Evolutionary conservation across 768 basidiomycete genomes (phyloP).

Genomic region (Termitomyces sp.): DNA sequence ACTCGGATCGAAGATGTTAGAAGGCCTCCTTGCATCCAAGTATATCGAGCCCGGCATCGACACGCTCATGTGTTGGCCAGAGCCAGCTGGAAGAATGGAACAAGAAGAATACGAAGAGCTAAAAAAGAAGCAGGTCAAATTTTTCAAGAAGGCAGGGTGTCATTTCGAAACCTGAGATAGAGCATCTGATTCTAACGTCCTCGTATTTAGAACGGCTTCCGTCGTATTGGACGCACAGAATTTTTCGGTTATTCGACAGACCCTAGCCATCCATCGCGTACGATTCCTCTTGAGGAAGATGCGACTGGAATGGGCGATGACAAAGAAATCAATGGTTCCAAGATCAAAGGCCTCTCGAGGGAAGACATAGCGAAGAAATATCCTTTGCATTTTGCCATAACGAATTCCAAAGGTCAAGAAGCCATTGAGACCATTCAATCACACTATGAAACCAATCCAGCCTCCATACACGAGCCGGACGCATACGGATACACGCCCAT

Average conservation of each 20-base stretch:
- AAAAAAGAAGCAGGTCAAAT: background rate
- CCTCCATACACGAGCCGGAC: background rate
- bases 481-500: conserved; percentile 1
- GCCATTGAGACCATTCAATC: background rate
- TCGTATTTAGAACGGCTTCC: conserved; percentile 6
- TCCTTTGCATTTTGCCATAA: conserved; percentile 1
- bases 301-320: conserved; percentile 1
- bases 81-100: conserved; percentile 9
- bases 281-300: background rate
- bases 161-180: background rate
- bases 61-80: conserved; percentile 19
- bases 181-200: background rate
- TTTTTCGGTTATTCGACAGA: conserved; percentile 10
- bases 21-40: conserved; percentile 13
- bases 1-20: conserved; percentile 18
- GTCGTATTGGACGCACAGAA: conserved; percentile 7
- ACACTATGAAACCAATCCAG: background rate
- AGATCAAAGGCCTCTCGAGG: background rate
- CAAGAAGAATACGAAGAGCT: conserved; percentile 1
- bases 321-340: background rate
- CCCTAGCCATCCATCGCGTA: conserved; percentile 3
- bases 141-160: conserved; percentile 1
- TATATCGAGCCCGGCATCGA: conserved; percentile 12
- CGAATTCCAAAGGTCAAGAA: background rate
- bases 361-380: background rate